phyloP scores from a whole-genome alignment of 2,329 filamentous ascomycete species.

The Pseudogymnoascus sp. region DNA sequence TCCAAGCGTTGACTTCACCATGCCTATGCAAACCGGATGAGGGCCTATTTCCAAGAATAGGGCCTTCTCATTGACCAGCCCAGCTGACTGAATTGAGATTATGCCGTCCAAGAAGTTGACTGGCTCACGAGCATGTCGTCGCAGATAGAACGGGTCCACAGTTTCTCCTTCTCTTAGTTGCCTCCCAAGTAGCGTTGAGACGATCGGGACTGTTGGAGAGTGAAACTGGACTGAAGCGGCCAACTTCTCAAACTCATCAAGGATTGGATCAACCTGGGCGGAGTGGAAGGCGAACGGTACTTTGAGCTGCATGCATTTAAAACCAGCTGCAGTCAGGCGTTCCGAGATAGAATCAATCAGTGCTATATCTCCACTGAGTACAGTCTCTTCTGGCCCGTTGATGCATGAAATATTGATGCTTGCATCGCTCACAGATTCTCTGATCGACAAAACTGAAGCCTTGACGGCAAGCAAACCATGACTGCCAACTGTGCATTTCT shows the following conservation, averaged over 20 bases:
- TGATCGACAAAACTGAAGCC: constrained; percentile 31
- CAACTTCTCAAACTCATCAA: constrained; percentile 50
- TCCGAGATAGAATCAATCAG: constrained; percentile 46
- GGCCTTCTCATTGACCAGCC: constrained; percentile 56
- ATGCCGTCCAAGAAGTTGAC: constrained; percentile 64
- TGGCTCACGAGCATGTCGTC: constrained; percentile 57
- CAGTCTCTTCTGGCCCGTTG: constrained; percentile 68
- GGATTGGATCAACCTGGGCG: constrained; percentile 55
- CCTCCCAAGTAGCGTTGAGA: constrained; percentile 60
- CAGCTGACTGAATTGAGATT: constrained; percentile 49
- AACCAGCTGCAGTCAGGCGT: constrained; percentile 42
- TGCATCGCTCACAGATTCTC: constrained; percentile 44
- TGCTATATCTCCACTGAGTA: constrained; percentile 54
- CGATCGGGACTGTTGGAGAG: constrained; percentile 50
- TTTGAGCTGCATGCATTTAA: constrained; percentile 56
- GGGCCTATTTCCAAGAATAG: constrained; percentile 70
- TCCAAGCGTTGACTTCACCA: constrained; percentile 60
- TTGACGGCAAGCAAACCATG: constrained; percentile 59
- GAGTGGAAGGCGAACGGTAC: constrained; percentile 64
- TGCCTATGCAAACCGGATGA: constrained; percentile 60
- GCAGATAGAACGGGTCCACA: constrained; percentile 56
- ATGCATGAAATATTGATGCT: constrained; percentile 55
- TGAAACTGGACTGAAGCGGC: constrained; percentile 49
- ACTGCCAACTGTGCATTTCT: constrained; percentile 57
- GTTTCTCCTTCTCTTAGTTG: constrained; percentile 50